A percentile compares a stretch with the other conserved stretches of the same genome.
These are phyloP conservation scores for Pseudogymnoascus sp. DNA, from an alignment of 2,329 filamentous ascomycete species.

Conservation along the genomic window DNA sequence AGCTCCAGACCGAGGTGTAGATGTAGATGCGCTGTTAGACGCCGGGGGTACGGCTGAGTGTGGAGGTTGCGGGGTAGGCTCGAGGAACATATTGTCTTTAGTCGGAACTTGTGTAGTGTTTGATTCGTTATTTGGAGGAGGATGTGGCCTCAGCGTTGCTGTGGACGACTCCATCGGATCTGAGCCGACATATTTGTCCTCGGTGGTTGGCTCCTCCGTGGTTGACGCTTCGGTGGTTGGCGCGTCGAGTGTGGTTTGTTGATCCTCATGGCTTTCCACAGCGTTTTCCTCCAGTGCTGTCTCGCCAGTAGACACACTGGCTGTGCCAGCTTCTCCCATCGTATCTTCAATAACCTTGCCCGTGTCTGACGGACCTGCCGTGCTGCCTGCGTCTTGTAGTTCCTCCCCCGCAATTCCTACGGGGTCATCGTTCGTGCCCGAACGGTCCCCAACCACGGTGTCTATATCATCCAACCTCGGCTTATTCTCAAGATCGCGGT, in stretches of 20 bases:
- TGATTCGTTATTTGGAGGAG: conserved; percentile 6
- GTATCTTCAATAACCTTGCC: not conserved
- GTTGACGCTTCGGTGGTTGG: conserved; percentile 4
- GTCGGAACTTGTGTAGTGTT: conserved; percentile 15
- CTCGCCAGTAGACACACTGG: conserved; percentile 2
- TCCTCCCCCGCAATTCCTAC: not conserved
- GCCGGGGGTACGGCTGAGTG: conserved; percentile 34
- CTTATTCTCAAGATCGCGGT: conserved; percentile 5
- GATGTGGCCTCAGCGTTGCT: conserved; percentile 28
- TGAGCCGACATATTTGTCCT: conserved; percentile 10
- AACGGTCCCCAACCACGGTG: not conserved
- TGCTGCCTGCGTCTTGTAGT: not conserved
- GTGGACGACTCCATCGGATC: conserved; percentile 30
- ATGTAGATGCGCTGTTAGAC: conserved; percentile 30
- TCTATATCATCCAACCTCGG: not conserved
- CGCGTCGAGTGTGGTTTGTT: not conserved
- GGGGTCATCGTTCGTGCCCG: not conserved
- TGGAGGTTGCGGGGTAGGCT: conserved; percentile 41
- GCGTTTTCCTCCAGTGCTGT: not conserved
- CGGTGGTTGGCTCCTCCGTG: not conserved
- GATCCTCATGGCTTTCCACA: not conserved
- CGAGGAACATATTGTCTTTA: conserved; percentile 37
- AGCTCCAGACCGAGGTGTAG: conserved; percentile 30
- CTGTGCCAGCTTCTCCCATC: not conserved
- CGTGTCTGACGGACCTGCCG: conserved; percentile 5